A percentile compares a stretch with the other conserved stretches of the same genome.
Conservation (phyloP, 2,329 filamentous ascomycete genomes). For the Fusarium sp. region DNA sequence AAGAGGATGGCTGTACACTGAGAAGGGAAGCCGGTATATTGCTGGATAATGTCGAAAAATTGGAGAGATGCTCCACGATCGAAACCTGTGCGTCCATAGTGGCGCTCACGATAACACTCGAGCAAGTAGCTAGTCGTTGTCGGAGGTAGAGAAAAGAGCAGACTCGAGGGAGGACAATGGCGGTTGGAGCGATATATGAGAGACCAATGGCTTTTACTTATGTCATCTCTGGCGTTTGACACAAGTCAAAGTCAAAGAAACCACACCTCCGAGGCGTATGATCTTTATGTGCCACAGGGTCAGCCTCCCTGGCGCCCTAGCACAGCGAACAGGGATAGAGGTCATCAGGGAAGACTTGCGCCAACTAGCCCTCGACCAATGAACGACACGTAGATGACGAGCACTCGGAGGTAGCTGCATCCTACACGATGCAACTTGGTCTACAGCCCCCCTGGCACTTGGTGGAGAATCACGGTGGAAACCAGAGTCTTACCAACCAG, state of each 20-base stretch:
- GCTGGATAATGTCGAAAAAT: constrained; percentile 9
- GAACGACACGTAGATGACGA: background rate
- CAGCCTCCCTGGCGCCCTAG: background rate
- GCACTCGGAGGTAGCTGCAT: background rate
- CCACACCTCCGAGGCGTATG: background rate
- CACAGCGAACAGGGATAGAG: background rate
- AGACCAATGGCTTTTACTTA: background rate
- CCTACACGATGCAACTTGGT: background rate
- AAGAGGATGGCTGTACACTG: constrained; percentile 16
- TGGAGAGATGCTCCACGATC: constrained; percentile 12
- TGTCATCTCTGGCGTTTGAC: background rate
- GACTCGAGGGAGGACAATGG: background rate
- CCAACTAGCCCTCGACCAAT: background rate
- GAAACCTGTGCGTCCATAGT: constrained; percentile 21
- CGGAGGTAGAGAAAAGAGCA: background rate
- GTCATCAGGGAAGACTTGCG: background rate
- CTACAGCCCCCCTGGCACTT: background rate
- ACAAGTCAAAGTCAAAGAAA: background rate
- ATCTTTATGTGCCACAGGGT: constrained; percentile 1
- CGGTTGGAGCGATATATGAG: background rate
- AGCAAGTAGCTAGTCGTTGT: background rate
- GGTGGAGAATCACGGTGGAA: background rate
- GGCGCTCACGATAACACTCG: background rate
- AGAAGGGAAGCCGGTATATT: background rate
- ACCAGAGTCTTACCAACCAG: background rate